A percentile compares a stretch with the other conserved stretches of the same genome.
These are phyloP conservation scores for Trichaptum fuscoviolaceum DNA, from an alignment of 768 basidiomycete genomes.

Conservation along the genomic window DNA sequence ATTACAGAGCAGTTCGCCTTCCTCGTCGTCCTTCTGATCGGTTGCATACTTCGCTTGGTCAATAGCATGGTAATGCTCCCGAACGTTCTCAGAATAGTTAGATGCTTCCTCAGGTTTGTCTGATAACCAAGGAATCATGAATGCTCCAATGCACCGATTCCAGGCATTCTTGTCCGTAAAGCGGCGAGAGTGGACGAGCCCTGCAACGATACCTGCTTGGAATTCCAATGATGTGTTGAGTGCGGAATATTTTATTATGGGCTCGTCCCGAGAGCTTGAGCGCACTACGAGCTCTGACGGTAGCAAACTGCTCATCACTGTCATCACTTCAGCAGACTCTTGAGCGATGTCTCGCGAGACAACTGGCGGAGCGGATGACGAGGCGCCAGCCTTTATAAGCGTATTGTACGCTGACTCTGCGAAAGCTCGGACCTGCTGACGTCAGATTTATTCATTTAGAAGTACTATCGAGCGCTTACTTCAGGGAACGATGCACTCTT, in stretches of 20 bases:
- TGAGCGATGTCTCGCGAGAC: conserved; percentile 62
- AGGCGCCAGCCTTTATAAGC: conserved; percentile 79
- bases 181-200: conserved; percentile 60
- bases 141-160: conserved; percentile 68
- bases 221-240: conserved; percentile 63
- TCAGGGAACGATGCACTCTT: conserved; percentile 94
- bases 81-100: conserved; percentile 57
- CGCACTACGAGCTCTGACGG: conserved; percentile 41
- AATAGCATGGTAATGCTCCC: conserved; percentile 69
- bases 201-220: conserved; percentile 67
- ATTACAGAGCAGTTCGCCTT: conserved; percentile 86
- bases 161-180: conserved; percentile 53
- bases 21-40: conserved; percentile 43
- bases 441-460: conserved; percentile 12
- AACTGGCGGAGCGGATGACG: conserved; percentile 63
- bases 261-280: conserved; percentile 45
- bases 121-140: conserved; percentile 64
- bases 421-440: conserved; percentile 80
- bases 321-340: conserved; percentile 53
- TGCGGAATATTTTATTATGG: conserved; percentile 48
- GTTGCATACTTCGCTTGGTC: conserved; percentile 65
- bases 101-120: conserved; percentile 37
- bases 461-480: conserved; percentile 38
- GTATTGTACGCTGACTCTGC: conserved; percentile 78
- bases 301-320: conserved; percentile 55